A percentile compares a stretch with the other conserved stretches of the same genome.
These are phyloP conservation scores for Tremella mesenterica DNA, from an alignment of 768 basidiomycete species.

Conservation along the genomic window DNA sequence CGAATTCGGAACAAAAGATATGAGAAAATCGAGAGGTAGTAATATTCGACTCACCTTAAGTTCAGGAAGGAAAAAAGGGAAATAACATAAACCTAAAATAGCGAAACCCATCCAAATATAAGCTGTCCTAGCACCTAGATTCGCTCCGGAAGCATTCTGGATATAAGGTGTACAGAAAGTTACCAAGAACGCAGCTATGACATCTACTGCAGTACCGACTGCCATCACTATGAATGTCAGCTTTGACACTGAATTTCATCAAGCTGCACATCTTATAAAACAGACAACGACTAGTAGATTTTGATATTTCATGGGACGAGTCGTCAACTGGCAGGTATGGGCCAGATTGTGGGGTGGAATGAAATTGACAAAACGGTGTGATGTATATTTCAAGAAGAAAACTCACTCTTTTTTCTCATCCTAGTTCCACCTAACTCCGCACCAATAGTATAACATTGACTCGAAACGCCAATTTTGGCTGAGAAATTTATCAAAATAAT, in stretches of 20 bases:
- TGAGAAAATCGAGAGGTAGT: too few species aligned
- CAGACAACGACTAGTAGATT: too few species aligned
- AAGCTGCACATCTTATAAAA: too few species aligned
- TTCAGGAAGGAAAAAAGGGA: conserved; percentile 14
- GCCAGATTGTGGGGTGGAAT: too few species aligned
- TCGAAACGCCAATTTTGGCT: conserved; percentile 12
- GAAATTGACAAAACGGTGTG: not conserved
- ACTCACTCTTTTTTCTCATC: conserved; percentile 22
- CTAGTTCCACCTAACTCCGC: conserved; percentile 19
- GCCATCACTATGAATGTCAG: not conserved
- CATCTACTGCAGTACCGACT: conserved; percentile 5
- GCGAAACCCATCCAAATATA: conserved; percentile 10
- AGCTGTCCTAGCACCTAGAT: conserved; percentile 2
- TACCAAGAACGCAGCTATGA: conserved; percentile 12
- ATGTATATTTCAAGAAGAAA: not conserved
- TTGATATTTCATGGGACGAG: too few species aligned
- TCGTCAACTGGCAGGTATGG: too few species aligned
- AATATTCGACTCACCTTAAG: conserved; percentile 1
- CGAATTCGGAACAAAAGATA: too few species aligned
- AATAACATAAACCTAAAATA: conserved; percentile 6
- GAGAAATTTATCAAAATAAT: conserved; percentile 14
- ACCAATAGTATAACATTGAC: conserved; percentile 10
- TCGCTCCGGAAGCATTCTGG: conserved; percentile 3
- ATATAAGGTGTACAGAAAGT: conserved; percentile 13
- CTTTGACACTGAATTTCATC: too few species aligned